These are phyloP conservation scores for Cladorrhinum sp. DNA, from an alignment of 2,329 filamentous ascomycete genomes.

Conservation along the genomic window DNA sequence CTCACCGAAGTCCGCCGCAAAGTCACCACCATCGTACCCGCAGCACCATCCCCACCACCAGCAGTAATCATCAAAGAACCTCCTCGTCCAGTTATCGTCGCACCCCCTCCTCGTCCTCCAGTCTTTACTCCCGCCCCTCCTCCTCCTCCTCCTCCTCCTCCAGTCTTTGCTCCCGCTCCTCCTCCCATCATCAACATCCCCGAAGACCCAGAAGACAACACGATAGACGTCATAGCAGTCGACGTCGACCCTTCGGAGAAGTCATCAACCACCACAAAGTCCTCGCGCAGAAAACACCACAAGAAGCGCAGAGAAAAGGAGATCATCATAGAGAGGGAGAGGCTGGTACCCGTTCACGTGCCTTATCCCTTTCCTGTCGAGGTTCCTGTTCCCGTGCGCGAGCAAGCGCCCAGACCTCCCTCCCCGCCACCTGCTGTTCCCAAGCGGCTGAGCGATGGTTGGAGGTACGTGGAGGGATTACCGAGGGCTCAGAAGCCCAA, in stretches of 20 bases:
- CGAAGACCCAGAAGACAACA: conserved; percentile 25
- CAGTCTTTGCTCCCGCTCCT: conserved; percentile 22
- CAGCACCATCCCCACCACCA: conserved; percentile 24
- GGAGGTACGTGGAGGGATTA: conserved; percentile 52
- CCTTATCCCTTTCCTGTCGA: conserved; percentile 17
- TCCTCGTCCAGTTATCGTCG: conserved; percentile 23
- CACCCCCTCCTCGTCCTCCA: conserved; percentile 15
- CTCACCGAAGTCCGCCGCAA: conserved; percentile 36
- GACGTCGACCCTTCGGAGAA: conserved; percentile 38
- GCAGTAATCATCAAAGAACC: conserved; percentile 20
- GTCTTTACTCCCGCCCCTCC: conserved; percentile 5
- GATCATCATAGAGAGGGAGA: conserved; percentile 52
- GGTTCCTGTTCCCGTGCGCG: too few species aligned
- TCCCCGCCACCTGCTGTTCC: neutral
- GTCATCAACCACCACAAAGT: conserved; percentile 14
- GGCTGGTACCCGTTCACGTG: conserved; percentile 40
- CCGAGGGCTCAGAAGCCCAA: conserved; percentile 33
- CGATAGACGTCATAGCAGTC: conserved; percentile 43
- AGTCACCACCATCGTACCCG: conserved; percentile 39
- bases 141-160: conserved; percentile 18
- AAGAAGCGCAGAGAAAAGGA: conserved; percentile 39
- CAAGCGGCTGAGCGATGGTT: conserved; percentile 44
- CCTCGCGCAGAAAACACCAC: conserved; percentile 26
- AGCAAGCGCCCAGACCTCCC: conserved; percentile 33
- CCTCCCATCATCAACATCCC: conserved; percentile 25